Base-by-base conservation (phyloP, 441 rosid genomes). In the Bruguiera hainesii region DNA sequence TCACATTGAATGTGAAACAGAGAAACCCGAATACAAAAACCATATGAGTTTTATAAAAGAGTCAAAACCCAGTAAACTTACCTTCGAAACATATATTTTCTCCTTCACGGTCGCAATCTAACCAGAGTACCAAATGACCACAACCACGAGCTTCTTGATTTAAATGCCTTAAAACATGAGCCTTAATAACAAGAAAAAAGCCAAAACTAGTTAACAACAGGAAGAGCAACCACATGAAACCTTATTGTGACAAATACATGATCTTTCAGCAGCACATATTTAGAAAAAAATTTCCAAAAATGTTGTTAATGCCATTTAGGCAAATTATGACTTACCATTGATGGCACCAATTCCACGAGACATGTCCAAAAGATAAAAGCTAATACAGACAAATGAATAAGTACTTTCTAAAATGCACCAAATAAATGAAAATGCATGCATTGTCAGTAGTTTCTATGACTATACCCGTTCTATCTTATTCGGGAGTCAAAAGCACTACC, bases 51-150 rank as follows among this genome's bases (percentile, higher is more conserved):
- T 55, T 23, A 60, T n/a, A 46, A 39, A 60, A 66, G 18, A 20
- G 35, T 23, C 21, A 15, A 69, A 61, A 55, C 66, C 5, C n/a
- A 52, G 61, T 31, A 70, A 64, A 61, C 67, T 76, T 80, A 85
- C 98, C 98, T 85, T 93, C 98, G 79, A 91, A 91, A 68, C 97
- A 91, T 81, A 93, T 93, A 80, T 93, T 93, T 78, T 93, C 98
- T 67, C 98, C 98, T 83, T 91, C 98, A 26, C 98, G 96, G 58
- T 93, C 98, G 55, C 98, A 93, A 75, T 93, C 98, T 79, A 93
- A 81, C 98, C 98, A 93, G 70, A 93, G 72, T 56, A 93, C 96
- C 84, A 93, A 77, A 77, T 89, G 78, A 76, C 76, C 74, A 81
- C 95, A 93, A 26, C 97, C 87, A 58, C 84, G 90, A 74, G 95